These are phyloP conservation scores for Arthrobotrys megalospora DNA, from an alignment of 2,329 filamentous ascomycete species.

Conservation along the genomic window DNA sequence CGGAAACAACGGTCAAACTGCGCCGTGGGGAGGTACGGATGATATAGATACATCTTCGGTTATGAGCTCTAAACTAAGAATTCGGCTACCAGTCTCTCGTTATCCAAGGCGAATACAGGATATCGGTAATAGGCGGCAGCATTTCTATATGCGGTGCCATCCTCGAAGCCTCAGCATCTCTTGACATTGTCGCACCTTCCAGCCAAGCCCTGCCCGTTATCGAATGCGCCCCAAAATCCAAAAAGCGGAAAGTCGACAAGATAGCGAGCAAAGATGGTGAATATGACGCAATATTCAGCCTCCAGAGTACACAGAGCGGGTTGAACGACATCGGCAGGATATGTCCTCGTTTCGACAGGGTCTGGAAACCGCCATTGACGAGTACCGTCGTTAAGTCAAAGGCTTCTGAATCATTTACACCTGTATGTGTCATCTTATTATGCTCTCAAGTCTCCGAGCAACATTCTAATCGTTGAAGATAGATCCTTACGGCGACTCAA, in stretches of 20 bases:
- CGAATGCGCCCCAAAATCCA: constrained; percentile 67
- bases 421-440: constrained; percentile 62
- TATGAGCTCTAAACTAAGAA: not conserved
- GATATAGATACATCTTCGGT: not conserved
- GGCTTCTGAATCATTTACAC: constrained; percentile 64
- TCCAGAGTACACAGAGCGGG: constrained; percentile 71
- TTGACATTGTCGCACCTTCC: constrained; percentile 76
- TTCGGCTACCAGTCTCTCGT: constrained; percentile 72
- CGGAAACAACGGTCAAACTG: constrained; percentile 57
- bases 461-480: constrained; percentile 68
- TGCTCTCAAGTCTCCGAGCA: constrained; percentile 11
- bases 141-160: constrained; percentile 78
- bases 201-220: constrained; percentile 81
- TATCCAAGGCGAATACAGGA: constrained; percentile 78
- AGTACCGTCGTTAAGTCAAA: constrained; percentile 65
- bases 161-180: constrained; percentile 70
- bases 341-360: constrained; percentile 77
- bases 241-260: constrained; percentile 43
- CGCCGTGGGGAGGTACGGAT: constrained; percentile 60
- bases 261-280: constrained; percentile 63
- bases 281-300: constrained; percentile 71
- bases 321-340: constrained; percentile 74
- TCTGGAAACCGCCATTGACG: constrained; percentile 73
- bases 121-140: constrained; percentile 75
- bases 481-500: constrained; percentile 12